A percentile compares a stretch with the other conserved stretches of the same genome.
Conservation (phyloP, 1,284 basidiomycete genomes). For the Bjerkandera adusta region DNA sequence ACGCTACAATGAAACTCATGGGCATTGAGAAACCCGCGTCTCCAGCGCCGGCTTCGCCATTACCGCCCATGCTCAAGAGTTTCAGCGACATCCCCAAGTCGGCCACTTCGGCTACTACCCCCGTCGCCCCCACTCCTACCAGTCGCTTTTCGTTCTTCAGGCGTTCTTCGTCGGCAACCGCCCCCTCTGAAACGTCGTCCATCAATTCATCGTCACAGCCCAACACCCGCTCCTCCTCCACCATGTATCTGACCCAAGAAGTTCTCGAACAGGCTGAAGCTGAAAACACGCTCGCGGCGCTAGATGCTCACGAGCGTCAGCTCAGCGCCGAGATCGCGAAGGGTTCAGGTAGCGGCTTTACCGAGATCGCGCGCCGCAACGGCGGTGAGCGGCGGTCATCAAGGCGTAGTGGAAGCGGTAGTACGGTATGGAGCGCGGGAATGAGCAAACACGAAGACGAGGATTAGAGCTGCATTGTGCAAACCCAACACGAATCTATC, state of each 20-base stretch:
- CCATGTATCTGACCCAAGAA: constrained; percentile 62
- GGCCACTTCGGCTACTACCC: constrained; percentile 29
- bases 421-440: constrained; percentile 82
- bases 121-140: constrained; percentile 26
- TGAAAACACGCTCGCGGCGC: constrained; percentile 64
- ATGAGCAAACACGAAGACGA: constrained; percentile 60
- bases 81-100: constrained; percentile 17
- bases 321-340: constrained; percentile 75
- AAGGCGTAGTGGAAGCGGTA: constrained; percentile 54
- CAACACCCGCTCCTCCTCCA: constrained; percentile 30
- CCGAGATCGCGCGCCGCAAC: constrained; percentile 59
- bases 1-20: constrained; percentile 91
- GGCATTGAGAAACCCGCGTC: constrained; percentile 67
- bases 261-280: constrained; percentile 76
- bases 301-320: constrained; percentile 72
- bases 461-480: constrained; percentile 22
- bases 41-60: constrained; percentile 34
- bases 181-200: constrained; percentile 47
- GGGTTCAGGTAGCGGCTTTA: constrained; percentile 71
- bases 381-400: constrained; percentile 48
- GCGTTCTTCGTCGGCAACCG: constrained; percentile 33
- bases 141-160: constrained; percentile 75
- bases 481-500: constrained; percentile 2
- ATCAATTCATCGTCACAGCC: constrained; percentile 41
- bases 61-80: constrained; percentile 41